Evolutionary conservation across 2,329 filamentous ascomycete species (phyloP).

Genomic region (Colletotrichum echinochloae): DNA sequence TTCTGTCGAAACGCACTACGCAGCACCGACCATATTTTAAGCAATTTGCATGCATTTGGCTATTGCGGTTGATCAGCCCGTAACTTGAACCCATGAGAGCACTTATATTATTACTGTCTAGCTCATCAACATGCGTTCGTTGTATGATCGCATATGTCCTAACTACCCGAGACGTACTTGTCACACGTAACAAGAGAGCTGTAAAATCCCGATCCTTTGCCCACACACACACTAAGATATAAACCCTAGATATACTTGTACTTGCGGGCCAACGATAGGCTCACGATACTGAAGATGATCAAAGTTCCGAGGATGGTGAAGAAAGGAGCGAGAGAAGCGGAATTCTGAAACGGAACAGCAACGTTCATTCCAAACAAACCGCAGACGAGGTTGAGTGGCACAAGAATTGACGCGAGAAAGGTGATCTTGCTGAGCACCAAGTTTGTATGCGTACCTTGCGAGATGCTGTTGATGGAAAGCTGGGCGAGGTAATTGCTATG

Average conservation of each 20-base stretch:
- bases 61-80: background rate
- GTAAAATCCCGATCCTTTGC: too few relatives aligned
- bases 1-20: background rate
- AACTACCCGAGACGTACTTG: background rate
- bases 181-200: background rate
- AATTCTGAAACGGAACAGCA: slow-evolving; percentile 71
- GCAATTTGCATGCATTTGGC: background rate
- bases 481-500: slow-evolving; percentile 98
- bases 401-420: slow-evolving; percentile 92
- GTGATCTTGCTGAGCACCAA: slow-evolving; percentile 95
- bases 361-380: slow-evolving; percentile 93
- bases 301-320: slow-evolving; percentile 66
- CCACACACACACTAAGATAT: background rate
- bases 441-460: slow-evolving; percentile 89
- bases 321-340: slow-evolving; percentile 66
- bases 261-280: slow-evolving; percentile 59
- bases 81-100: background rate
- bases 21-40: too few relatives aligned
- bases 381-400: slow-evolving; percentile 93
- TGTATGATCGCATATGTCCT: background rate
- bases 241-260: slow-evolving; percentile 57
- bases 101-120: background rate
- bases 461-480: slow-evolving; percentile 90
- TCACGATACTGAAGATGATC: slow-evolving; percentile 61
- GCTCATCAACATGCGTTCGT: background rate